phyloP scores from a whole-genome alignment of 305 asterid species.

The Fraxinus velutina region DNA sequence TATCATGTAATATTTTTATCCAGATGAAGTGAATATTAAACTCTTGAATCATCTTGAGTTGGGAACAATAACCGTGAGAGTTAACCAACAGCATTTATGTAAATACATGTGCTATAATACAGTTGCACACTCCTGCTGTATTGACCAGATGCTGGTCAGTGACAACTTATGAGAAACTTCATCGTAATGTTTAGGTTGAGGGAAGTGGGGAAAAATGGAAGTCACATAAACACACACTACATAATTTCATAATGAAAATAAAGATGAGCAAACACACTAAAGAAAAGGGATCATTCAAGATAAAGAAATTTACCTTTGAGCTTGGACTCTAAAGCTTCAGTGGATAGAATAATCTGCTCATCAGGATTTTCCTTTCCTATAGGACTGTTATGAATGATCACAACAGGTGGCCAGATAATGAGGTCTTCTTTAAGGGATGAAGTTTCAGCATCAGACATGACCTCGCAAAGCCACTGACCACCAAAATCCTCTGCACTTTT shows the following conservation, averaged over 20 bases:
- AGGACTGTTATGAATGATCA: slow-evolving; percentile 51
- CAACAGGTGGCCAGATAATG: slow-evolving; percentile 64
- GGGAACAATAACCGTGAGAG: not conserved
- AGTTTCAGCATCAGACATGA: slow-evolving; percentile 36
- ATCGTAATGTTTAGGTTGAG: not conserved
- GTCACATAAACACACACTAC: not conserved
- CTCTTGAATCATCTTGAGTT: not conserved
- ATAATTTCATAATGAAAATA: not conserved
- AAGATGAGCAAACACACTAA: slow-evolving; percentile 1
- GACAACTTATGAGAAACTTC: not conserved
- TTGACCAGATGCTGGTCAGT: not conserved
- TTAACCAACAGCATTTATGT: not conserved
- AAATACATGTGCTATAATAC: not conserved
- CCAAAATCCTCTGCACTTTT: slow-evolving; percentile 35
- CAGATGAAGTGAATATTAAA: not conserved
- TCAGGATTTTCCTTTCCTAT: slow-evolving; percentile 32
- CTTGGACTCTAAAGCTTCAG: slow-evolving; percentile 46
- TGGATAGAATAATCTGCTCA: slow-evolving; percentile 43
- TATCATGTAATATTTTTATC: not conserved
- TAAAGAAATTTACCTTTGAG: slow-evolving; percentile 40
- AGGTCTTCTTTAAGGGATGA: slow-evolving; percentile 48
- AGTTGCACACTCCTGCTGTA: not conserved
- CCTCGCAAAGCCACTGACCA: slow-evolving; percentile 45
- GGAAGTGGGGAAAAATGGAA: not conserved
- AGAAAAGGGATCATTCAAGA: slow-evolving; percentile 11